Percentiles rank a stretch among this genome's conserved stretches.
phyloP scores from a whole-genome alignment of 1,284 basidiomycete species.

The Cystobasidium sp. region DNA sequence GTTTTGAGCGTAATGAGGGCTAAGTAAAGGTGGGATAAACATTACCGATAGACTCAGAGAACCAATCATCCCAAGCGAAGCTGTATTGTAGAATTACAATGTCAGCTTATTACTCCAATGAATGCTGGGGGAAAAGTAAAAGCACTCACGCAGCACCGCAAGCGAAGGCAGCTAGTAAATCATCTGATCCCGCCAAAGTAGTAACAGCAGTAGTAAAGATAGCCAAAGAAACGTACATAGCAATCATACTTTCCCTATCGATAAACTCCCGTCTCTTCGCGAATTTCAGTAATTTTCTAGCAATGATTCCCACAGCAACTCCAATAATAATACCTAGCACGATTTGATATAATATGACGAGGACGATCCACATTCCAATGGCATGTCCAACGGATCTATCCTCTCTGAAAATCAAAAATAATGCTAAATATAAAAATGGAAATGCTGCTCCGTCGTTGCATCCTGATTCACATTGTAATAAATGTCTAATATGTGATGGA shows the following conservation, averaged over 20 bases:
- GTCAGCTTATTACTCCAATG: not conserved
- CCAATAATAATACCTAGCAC: constrained; percentile 80
- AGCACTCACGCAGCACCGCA: constrained; percentile 93
- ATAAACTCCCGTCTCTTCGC: constrained; percentile 87
- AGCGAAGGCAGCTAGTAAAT: constrained; percentile 89
- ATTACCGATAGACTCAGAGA: constrained; percentile 96
- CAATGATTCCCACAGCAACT: constrained; percentile 74
- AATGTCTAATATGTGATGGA: constrained; percentile 89
- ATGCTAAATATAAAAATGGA: constrained; percentile 90
- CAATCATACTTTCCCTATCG: constrained; percentile 92
- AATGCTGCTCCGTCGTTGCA: constrained; percentile 81
- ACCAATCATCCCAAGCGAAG: constrained; percentile 60
- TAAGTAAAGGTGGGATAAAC: too few relatives aligned
- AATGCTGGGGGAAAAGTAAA: not conserved
- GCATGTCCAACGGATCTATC: constrained; percentile 67
- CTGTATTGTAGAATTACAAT: not conserved
- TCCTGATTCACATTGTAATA: constrained; percentile 90
- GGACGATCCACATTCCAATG: constrained; percentile 75
- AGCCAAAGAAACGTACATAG: constrained; percentile 80
- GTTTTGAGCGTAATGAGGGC: too few relatives aligned
- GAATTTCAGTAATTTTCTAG: constrained; percentile 94
- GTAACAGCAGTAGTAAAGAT: constrained; percentile 78
- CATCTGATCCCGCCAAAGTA: constrained; percentile 87
- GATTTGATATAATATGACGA: constrained; percentile 73
- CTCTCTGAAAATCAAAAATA: constrained; percentile 80